Conservation (phyloP, 208 protist genomes). For the Balamuthia mandrillaris region DNA sequence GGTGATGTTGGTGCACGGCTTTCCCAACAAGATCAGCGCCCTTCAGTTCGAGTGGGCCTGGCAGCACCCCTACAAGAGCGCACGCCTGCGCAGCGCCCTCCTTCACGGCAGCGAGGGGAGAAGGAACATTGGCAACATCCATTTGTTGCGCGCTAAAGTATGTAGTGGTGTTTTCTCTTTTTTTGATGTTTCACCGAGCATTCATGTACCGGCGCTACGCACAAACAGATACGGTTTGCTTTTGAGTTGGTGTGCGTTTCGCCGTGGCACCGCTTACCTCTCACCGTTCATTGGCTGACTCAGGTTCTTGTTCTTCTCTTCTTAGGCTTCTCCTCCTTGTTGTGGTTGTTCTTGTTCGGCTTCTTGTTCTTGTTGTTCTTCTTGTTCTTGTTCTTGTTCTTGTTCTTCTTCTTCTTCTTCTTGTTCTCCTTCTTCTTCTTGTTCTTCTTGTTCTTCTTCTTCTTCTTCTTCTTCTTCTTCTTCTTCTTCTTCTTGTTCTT, state of each 20-base stretch:
- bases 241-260: conserved; percentile 15
- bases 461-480: neutral
- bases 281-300: conserved; percentile 16
- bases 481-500: neutral
- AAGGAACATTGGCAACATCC: neutral
- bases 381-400: neutral
- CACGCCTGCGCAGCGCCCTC: neutral
- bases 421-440: neutral
- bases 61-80: neutral
- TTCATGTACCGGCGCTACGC: neutral
- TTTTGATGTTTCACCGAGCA: neutral
- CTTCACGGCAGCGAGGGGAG: neutral
- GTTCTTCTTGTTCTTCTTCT: neutral
- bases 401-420: neutral
- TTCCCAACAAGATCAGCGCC: conserved; percentile 3
- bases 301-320: neutral
- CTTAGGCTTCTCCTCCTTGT: neutral
- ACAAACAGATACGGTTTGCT: neutral
- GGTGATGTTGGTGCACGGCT: conserved; percentile 15
- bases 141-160: neutral
- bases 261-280: conserved; percentile 10
- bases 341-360: neutral
- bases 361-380: neutral
- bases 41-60: conserved; percentile 36
- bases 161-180: neutral